Percentiles rank a stretch among this genome's conserved stretches.
phyloP scores from a whole-genome alignment of 2,329 filamentous ascomycete genomes.

The Aotearoamyces nothofagi region DNA sequence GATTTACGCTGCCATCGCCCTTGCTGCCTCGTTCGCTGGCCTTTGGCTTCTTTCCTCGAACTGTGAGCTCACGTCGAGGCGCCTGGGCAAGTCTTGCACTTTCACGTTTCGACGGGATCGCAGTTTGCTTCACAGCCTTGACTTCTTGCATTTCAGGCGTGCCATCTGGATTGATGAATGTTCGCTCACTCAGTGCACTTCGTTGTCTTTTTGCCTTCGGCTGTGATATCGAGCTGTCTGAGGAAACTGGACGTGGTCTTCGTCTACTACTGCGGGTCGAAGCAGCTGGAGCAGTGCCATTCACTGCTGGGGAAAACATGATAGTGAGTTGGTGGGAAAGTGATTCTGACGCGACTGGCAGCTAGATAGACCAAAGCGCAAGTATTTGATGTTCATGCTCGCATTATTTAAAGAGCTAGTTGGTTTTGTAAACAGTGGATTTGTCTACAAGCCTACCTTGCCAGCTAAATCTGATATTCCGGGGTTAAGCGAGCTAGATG shows the following conservation, averaged over 20 bases:
- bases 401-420: too few species aligned
- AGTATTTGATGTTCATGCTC: too few species aligned
- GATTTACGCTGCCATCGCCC: conserved; percentile 49
- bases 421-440: too few species aligned
- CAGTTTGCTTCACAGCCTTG: conserved; percentile 30
- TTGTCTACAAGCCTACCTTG: too few species aligned
- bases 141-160: conserved; percentile 39
- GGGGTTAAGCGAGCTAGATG: too few species aligned
- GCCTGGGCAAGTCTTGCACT: conserved; percentile 11
- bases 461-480: too few species aligned
- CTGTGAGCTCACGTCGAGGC: conserved; percentile 32
- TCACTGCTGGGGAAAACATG: conserved; percentile 45
- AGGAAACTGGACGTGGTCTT: conserved; percentile 41
- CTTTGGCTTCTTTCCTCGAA: conserved; percentile 47
- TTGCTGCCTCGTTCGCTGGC: conserved; percentile 51
- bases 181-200: conserved; percentile 39
- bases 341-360: conserved; percentile 1
- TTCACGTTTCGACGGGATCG: conserved; percentile 22
- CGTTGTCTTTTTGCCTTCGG: conserved; percentile 51
- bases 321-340: conserved; percentile 1
- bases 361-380: neutral
- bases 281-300: conserved; percentile 37
- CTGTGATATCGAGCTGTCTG: conserved; percentile 35
- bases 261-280: conserved; percentile 33
- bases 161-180: conserved; percentile 34